Base-by-base conservation (phyloP, 306 rosid species). In the Purshia tridentata region DNA sequence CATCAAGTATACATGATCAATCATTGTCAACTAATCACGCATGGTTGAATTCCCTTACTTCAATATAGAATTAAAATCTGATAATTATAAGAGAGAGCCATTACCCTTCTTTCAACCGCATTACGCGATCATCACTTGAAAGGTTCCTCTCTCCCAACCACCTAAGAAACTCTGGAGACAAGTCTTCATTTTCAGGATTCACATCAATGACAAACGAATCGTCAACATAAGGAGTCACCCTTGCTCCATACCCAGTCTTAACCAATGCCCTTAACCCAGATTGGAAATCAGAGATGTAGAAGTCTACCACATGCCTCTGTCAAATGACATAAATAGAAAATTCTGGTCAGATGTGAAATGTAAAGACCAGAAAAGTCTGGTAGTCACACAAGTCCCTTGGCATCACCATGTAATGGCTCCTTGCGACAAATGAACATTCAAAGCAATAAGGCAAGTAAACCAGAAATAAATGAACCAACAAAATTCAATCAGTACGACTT, bases 231-330 rank as follows among this genome's bases (percentile, higher is more conserved):
- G 99, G 93, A 75, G 97, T 91, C 81, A 94, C 93, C 72, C 90
- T 87, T 19, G 96, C 93, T 67, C 99, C 99, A 74, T 64, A 86
- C 49, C 99, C 99, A 35, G 97, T 83, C 91, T 91, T 94, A 45
- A 94, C 99, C 88, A 94, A 76, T 70, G 99, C 99, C 88, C 99
- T 89, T 69, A 94, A 79, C 70, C 99, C 99, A 63, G 99, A 94
- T 67, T 91, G 99, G 84, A 91, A 94, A 88, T 94, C 99, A 19
- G 99, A 94, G 86, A 94, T 94, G 95, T 94, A 94, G 81, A 94
- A 94, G 84, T 94, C 99, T 60, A 89, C 98, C 76, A 91, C 89
- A 9, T 87, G 97, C 83, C 97, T 86, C 98, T 93, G 97, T 69
- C 74, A 79, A 83, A 76, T 44, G 78, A 19, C 77, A 83, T 56